Conservation (phyloP, 83 land plant genomes). For the Diphasiastrum complanatum region DNA sequence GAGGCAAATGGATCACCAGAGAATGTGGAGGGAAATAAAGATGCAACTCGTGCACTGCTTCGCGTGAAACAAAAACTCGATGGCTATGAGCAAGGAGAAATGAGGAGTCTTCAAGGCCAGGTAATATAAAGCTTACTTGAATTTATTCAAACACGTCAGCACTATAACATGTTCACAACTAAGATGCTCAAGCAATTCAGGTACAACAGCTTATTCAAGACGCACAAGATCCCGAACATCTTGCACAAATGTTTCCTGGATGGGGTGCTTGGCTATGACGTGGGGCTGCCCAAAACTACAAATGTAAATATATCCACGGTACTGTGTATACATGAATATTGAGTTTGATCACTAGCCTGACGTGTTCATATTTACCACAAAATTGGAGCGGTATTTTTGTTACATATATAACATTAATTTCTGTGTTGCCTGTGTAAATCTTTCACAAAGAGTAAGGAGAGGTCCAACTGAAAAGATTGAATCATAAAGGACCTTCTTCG, state of each 20-base stretch:
- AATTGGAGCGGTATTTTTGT: too few relatives aligned
- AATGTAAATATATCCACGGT: too few relatives aligned
- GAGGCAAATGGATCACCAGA: slow-evolving; percentile 53
- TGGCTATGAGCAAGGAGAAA: slow-evolving; percentile 96
- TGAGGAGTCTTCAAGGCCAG: slow-evolving; percentile 93
- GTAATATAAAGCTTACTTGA: slow-evolving; percentile 30
- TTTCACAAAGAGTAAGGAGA: too few relatives aligned
- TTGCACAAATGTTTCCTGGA: slow-evolving; percentile 86
- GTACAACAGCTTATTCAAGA: slow-evolving; percentile 92
- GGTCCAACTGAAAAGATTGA: too few relatives aligned
- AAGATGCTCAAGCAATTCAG: too few relatives aligned
- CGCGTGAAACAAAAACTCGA: slow-evolving; percentile 97
- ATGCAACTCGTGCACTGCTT: slow-evolving; percentile 88
- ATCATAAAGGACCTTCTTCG: too few relatives aligned
- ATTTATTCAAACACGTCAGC: background rate
- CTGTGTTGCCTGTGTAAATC: too few relatives aligned
- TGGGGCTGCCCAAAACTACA: background rate
- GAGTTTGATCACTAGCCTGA: too few relatives aligned
- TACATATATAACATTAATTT: too few relatives aligned
- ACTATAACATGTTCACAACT: background rate
- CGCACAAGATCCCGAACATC: slow-evolving; percentile 77
- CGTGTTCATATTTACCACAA: too few relatives aligned
- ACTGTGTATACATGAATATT: too few relatives aligned
- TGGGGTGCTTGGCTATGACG: slow-evolving; percentile 96
- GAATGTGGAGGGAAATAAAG: slow-evolving; percentile 81